Evolutionary conservation across 208 protist species (phyloP).

Genomic region (Trichomonas gallinae): DNA sequence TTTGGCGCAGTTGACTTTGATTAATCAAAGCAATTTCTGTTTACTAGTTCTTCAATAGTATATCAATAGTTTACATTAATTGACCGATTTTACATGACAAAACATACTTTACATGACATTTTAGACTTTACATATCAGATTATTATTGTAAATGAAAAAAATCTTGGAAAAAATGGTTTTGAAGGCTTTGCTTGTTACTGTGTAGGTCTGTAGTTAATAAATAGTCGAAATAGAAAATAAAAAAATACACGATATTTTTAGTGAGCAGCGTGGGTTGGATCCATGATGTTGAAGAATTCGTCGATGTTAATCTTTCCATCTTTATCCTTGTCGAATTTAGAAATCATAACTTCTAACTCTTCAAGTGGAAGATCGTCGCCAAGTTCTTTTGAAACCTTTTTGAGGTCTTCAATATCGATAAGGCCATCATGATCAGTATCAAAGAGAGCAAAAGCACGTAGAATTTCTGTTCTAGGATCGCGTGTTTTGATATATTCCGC

Average conservation of each 20-base stretch:
- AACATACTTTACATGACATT: too few relatives aligned
- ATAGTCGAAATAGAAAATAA: too few relatives aligned
- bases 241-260: not conserved
- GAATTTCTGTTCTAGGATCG: conserved; percentile 49
- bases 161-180: too few relatives aligned
- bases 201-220: too few relatives aligned
- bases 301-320: conserved; percentile 31
- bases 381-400: conserved; percentile 37
- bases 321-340: conserved; percentile 26
- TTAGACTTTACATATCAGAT: too few relatives aligned
- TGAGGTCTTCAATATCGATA: conserved; percentile 49
- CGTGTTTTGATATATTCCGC: not conserved
- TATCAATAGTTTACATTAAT: too few relatives aligned
- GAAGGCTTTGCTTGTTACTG: too few relatives aligned
- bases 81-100: too few relatives aligned
- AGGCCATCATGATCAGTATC: conserved; percentile 49
- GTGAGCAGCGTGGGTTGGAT: not conserved
- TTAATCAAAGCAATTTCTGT: too few relatives aligned
- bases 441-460: conserved; percentile 49
- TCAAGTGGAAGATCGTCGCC: conserved; percentile 34
- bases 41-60: too few relatives aligned
- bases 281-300: conserved; percentile 38
- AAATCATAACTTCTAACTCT: conserved; percentile 34
- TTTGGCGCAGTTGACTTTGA: too few relatives aligned
- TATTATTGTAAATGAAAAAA: too few relatives aligned